Evolutionary conservation across 73 alveolate genomes (phyloP).

Genomic region (Halteria grandinella): DNA sequence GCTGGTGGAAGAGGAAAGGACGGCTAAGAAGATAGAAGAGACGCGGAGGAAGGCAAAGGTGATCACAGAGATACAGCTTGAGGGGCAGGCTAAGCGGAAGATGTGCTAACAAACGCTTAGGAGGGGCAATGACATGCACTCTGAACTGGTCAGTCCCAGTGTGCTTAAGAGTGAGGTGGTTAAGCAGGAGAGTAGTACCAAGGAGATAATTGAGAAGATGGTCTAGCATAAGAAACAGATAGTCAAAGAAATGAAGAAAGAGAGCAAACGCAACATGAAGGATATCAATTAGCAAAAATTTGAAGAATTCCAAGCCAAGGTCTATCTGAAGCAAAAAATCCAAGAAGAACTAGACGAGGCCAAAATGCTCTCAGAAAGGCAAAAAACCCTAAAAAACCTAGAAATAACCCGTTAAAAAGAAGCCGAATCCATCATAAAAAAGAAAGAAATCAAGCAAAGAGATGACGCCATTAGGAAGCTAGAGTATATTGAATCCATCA

Average conservation of each 20-base stretch:
- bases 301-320: background rate
- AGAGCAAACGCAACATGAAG: background rate
- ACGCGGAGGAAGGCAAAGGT: background rate
- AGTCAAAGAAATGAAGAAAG: background rate
- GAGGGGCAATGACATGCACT: background rate
- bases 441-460: background rate
- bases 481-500: background rate
- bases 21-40: conserved; percentile 1
- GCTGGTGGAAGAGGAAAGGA: conserved; percentile 1
- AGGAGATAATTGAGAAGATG: background rate
- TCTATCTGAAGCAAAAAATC: background rate
- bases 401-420: background rate
- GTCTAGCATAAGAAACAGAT: background rate
- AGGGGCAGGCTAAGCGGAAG: background rate
- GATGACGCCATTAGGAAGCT: background rate
- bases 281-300: background rate
- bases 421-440: background rate
- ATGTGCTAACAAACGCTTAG: background rate
- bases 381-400: background rate
- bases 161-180: background rate
- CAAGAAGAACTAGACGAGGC: background rate
- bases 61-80: background rate
- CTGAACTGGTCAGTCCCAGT: too few relatives aligned
- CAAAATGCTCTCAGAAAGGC: background rate
- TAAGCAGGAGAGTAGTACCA: background rate